phyloP scores from a whole-genome alignment of 208 protist genomes.

The Strigomonas culicis region DNA sequence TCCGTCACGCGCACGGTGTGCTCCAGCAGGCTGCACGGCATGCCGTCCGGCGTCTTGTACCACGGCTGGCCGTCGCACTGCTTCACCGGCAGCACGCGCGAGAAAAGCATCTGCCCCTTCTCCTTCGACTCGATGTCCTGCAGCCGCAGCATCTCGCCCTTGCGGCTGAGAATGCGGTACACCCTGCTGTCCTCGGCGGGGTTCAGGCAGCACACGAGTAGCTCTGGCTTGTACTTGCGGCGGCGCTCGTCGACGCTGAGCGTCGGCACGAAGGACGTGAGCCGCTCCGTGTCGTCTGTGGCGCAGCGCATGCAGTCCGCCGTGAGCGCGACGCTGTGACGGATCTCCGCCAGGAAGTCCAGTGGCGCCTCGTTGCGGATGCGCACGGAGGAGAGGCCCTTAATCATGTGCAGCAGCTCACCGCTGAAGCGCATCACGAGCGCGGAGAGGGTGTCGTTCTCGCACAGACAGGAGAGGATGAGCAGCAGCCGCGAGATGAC shows the following conservation, averaged over 20 bases:
- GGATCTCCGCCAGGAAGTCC: slow-evolving; percentile 77
- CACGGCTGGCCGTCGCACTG: slow-evolving; percentile 65
- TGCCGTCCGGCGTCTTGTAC: slow-evolving; percentile 54
- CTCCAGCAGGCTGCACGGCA: slow-evolving; percentile 79
- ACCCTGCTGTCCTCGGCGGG: not conserved
- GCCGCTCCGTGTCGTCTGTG: slow-evolving; percentile 19
- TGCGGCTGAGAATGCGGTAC: slow-evolving; percentile 7
- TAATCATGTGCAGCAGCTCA: slow-evolving; percentile 56
- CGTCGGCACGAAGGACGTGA: slow-evolving; percentile 64
- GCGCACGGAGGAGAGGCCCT: slow-evolving; percentile 56
- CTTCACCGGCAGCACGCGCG: slow-evolving; percentile 72
- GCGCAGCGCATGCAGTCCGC: slow-evolving; percentile 27
- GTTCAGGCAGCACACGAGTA: slow-evolving; percentile 37
- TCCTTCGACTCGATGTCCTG: slow-evolving; percentile 19
- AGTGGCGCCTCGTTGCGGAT: slow-evolving; percentile 71
- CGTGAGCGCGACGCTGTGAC: slow-evolving; percentile 53
- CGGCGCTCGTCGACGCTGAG: slow-evolving; percentile 39
- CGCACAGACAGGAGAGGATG: slow-evolving; percentile 78
- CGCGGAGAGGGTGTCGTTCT: slow-evolving; percentile 63
- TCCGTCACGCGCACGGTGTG: slow-evolving; percentile 66
- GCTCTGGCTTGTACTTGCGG: slow-evolving; percentile 42
- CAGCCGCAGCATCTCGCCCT: slow-evolving; percentile 11
- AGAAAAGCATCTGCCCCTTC: slow-evolving; percentile 20
- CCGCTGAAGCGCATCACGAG: slow-evolving; percentile 51
- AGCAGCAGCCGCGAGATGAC: slow-evolving; percentile 82